These are phyloP conservation scores for Candida sithepensis DNA, from an alignment of 805 yeast genomes.

Conservation along the genomic window DNA sequence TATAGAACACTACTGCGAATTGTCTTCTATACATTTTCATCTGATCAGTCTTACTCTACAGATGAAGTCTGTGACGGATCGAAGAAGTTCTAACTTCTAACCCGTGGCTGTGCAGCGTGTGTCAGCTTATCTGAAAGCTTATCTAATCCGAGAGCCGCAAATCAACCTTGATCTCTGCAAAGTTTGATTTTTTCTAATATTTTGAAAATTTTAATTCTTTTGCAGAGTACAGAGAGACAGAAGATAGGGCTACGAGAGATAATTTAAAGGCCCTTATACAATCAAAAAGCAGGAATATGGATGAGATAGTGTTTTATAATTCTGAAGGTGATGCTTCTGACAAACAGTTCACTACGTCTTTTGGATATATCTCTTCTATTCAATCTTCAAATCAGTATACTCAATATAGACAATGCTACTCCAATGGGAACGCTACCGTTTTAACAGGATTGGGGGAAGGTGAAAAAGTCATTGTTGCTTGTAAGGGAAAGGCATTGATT, in stretches of 20 bases:
- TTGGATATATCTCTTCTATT: conserved; percentile 38
- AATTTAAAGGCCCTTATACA: not conserved
- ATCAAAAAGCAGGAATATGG: conserved; percentile 33
- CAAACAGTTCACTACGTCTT: conserved; percentile 31
- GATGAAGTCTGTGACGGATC: too few species aligned
- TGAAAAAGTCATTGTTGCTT: conserved; percentile 58
- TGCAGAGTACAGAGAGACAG: not conserved
- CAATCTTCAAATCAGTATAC: conserved; percentile 46
- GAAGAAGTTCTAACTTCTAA: too few species aligned
- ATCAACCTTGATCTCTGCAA: not conserved
- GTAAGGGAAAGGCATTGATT: conserved; percentile 67
- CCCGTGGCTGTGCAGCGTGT: too few species aligned
- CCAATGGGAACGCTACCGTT: conserved; percentile 42
- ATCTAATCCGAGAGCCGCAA: not conserved
- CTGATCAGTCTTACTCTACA: too few species aligned
- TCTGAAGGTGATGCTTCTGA: conserved; percentile 44
- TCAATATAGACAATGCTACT: conserved; percentile 51
- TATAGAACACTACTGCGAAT: too few species aligned
- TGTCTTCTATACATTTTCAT: too few species aligned
- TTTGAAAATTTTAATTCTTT: not conserved
- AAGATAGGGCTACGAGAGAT: too few species aligned
- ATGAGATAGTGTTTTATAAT: conserved; percentile 47
- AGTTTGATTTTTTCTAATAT: not conserved
- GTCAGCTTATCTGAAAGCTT: too few species aligned
- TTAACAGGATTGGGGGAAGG: conserved; percentile 45